Evolutionary conservation across 108 stramenopile species (phyloP).

Genomic region (Cyclotella sp.): DNA sequence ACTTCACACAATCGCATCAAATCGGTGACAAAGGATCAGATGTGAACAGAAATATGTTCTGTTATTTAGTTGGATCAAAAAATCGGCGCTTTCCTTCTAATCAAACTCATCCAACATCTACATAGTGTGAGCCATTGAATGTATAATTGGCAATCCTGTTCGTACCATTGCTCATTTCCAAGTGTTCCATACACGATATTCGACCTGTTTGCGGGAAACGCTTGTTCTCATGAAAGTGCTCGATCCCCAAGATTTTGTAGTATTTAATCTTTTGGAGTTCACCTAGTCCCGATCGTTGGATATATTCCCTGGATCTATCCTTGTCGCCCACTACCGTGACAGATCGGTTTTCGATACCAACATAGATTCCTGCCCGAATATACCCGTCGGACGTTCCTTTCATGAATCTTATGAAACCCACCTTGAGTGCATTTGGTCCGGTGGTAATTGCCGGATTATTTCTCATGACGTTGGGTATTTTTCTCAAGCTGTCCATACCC

Average conservation of each 20-base stretch:
- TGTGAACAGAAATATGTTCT: no score
- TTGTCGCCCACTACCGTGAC: background rate
- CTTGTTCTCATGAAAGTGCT: background rate
- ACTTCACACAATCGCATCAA: no score
- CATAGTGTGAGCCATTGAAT: background rate
- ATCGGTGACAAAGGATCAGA: no score
- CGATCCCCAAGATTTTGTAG: background rate
- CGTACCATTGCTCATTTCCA: background rate
- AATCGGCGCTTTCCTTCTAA: background rate
- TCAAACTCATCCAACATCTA: background rate
- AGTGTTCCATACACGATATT: constrained; percentile 4
- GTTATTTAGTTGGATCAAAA: no score
- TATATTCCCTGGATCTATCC: background rate
- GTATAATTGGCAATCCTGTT: background rate
- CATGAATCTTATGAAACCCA: background rate
- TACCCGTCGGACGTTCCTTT: background rate
- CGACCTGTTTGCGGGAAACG: background rate
- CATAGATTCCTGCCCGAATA: background rate
- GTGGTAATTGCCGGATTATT: background rate
- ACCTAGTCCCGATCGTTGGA: background rate
- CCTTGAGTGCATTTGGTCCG: background rate
- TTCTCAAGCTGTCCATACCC: background rate
- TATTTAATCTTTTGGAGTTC: background rate
- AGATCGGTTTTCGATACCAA: background rate
- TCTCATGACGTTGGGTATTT: background rate